Base-by-base conservation (phyloP, 2,329 filamentous ascomycete species). In the Saccharata proteae region DNA sequence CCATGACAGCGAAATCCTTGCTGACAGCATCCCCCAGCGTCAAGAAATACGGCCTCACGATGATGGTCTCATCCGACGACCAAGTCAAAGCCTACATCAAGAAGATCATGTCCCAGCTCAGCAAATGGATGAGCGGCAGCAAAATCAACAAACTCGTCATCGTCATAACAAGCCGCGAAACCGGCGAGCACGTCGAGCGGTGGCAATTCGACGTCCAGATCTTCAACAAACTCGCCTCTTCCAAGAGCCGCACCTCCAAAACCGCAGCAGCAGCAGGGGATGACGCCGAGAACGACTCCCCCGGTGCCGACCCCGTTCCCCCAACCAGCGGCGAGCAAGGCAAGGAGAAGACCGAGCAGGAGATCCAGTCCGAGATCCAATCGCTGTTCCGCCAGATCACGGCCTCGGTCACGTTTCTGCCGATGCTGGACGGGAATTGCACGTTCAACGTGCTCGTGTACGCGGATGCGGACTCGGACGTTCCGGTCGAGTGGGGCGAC, bases 71-170 rank as follows among this genome's bases (percentile, higher is more conserved):
- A 18, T 75, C 85, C 41, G 90, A 98, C 55, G 90, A 96, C 64
- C 88, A 98, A 62, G 90, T 98, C 53, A 93, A 93, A 60, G 84
- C 86, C 18, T 98, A 98, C 62, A 93, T 98, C 67, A 94, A 93
- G 60, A 93, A 92, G 62, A 96, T 98, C 63, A 98, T 94, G 86
- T 78, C 77, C 16, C 90, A 98, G 59, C 74, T 98, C 36, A 88
- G 92, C 63, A 84, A 83, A 54, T 98, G 90, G 90, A 96, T 96
- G 85, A 69, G 85, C 32, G 82, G 80, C 46, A 84, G 86, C 54
- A 96, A 98, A 61, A 94, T 98, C 53, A 92, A 83, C 31, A 94
- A 93, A 59, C 74, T 98, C 9, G 86, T 98, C 37, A 80, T 98
- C 32, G 90, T 98, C 28, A 86, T 98, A 44, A 94, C 88, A 18